Percentiles rank a stretch among this genome's conserved stretches.
These are phyloP conservation scores for Ceratocystis smalleyi DNA, from an alignment of 2,329 filamentous ascomycete species.

Conservation along the genomic window DNA sequence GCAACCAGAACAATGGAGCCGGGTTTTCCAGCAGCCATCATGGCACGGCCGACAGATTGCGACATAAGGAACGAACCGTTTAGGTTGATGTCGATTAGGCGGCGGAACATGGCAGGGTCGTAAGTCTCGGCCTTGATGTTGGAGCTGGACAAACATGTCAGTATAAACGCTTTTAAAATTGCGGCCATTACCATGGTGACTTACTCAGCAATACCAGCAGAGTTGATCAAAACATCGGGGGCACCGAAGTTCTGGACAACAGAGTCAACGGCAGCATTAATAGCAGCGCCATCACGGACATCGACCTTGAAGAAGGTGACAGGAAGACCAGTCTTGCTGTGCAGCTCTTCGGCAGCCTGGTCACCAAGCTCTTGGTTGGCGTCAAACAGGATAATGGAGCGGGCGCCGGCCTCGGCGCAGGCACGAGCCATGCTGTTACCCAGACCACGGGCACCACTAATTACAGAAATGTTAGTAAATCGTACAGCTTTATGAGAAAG, in stretches of 20 bases:
- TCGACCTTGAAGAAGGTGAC: slow-evolving; percentile 68
- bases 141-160: slow-evolving; percentile 28
- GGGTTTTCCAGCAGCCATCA: slow-evolving; percentile 56
- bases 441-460: slow-evolving; percentile 57
- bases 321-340: slow-evolving; percentile 55
- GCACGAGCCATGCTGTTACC: slow-evolving; percentile 68
- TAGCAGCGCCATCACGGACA: slow-evolving; percentile 54
- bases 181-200: slow-evolving; percentile 4
- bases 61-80: slow-evolving; percentile 65
- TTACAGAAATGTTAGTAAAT: not conserved
- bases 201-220: slow-evolving; percentile 58
- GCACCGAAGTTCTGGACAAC: slow-evolving; percentile 51
- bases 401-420: slow-evolving; percentile 59
- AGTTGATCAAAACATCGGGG: slow-evolving; percentile 64
- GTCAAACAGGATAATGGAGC: slow-evolving; percentile 60
- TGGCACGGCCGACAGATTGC: slow-evolving; percentile 53
- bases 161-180: slow-evolving; percentile 21
- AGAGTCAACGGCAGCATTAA: slow-evolving; percentile 52
- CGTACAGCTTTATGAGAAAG: not conserved
- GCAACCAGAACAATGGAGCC: slow-evolving; percentile 63
- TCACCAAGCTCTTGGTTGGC: slow-evolving; percentile 62
- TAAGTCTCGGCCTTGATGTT: slow-evolving; percentile 73
- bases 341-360: slow-evolving; percentile 51
- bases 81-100: slow-evolving; percentile 68
- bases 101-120: slow-evolving; percentile 59